Evolutionary conservation across 768 basidiomycete species (phyloP).

Genomic region (Tylopilus vinaceipallidus): DNA sequence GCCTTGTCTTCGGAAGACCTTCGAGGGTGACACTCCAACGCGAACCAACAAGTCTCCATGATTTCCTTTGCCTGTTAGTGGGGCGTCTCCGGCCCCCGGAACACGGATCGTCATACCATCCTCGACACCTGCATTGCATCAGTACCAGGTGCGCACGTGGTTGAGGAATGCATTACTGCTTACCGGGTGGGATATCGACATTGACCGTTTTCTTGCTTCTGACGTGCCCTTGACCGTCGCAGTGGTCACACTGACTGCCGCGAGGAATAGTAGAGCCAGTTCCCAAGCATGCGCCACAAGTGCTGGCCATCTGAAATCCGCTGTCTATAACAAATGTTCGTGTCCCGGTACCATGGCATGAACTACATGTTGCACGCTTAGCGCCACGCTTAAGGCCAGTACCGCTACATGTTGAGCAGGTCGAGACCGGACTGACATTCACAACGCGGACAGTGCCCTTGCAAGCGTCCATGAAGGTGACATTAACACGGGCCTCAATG

Average conservation of each 20-base stretch:
- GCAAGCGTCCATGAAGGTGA: conserved; percentile 94
- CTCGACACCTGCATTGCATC: conserved; percentile 67
- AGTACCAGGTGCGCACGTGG: conserved; percentile 3
- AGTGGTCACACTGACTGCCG: conserved; percentile 72
- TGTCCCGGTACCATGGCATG: conserved; percentile 85
- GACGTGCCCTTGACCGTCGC: conserved; percentile 87
- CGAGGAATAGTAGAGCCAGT: conserved; percentile 78
- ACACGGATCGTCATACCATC: conserved; percentile 92
- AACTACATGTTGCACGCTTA: conserved; percentile 71
- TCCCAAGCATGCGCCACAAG: conserved; percentile 81
- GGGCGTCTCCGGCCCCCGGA: conserved; percentile 78
- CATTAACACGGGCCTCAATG: conserved; percentile 69
- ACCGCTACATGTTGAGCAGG: conserved; percentile 83
- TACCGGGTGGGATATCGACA: conserved; percentile 84
- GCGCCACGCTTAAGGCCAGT: conserved; percentile 85
- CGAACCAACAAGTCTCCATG: conserved; percentile 86
- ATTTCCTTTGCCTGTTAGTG: conserved; percentile 73
- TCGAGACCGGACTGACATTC: conserved; percentile 73
- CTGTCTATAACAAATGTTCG: conserved; percentile 86
- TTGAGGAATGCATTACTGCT: conserved; percentile 29
- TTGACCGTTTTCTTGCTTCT: conserved; percentile 73
- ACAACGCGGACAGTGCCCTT: conserved; percentile 80
- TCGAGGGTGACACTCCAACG: conserved; percentile 79
- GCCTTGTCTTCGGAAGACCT: conserved; percentile 87
- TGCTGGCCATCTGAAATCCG: conserved; percentile 96